A percentile compares a stretch with the other conserved stretches of the same genome.
Conservation (phyloP, 2,329 filamentous ascomycete species). For the Xylaria sp. region DNA sequence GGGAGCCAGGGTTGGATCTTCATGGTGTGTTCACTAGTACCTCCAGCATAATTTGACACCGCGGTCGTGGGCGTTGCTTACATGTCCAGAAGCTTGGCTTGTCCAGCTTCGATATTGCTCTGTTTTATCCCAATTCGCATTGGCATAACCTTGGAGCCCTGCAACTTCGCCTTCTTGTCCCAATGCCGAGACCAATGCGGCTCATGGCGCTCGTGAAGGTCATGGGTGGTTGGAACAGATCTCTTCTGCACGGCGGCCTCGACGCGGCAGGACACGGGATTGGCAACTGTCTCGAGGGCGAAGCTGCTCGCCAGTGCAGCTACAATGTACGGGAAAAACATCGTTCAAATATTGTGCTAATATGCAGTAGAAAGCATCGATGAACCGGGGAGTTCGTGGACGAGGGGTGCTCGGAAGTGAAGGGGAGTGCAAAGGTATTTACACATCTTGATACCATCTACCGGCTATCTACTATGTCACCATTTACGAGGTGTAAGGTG, state of each 20-base stretch:
- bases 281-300: background rate
- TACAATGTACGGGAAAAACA: background rate
- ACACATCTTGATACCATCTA: background rate
- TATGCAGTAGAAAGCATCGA: slow-evolving; percentile 3
- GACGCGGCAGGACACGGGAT: background rate
- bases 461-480: slow-evolving; percentile 1
- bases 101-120: background rate
- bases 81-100: slow-evolving; percentile 2
- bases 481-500: background rate
- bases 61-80: slow-evolving; percentile 2
- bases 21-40: background rate
- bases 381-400: background rate
- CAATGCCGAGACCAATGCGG: slow-evolving; percentile 4
- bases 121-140: slow-evolving; percentile 3
- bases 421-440: background rate
- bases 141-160: background rate
- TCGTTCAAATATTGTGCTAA: background rate
- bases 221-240: background rate
- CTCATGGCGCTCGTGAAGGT: slow-evolving; percentile 3
- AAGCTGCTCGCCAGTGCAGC: slow-evolving; percentile 2
- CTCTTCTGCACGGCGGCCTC: slow-evolving; percentile 4
- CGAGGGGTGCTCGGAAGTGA: background rate
- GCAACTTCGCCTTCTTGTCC: slow-evolving; percentile 2
- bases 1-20: background rate
- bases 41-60: background rate